Evolutionary conservation across 1,139 yeast species (phyloP), one percentile per base, ranked within the genome.

Genomic region (Candida pseudoviswanathii): DNA sequence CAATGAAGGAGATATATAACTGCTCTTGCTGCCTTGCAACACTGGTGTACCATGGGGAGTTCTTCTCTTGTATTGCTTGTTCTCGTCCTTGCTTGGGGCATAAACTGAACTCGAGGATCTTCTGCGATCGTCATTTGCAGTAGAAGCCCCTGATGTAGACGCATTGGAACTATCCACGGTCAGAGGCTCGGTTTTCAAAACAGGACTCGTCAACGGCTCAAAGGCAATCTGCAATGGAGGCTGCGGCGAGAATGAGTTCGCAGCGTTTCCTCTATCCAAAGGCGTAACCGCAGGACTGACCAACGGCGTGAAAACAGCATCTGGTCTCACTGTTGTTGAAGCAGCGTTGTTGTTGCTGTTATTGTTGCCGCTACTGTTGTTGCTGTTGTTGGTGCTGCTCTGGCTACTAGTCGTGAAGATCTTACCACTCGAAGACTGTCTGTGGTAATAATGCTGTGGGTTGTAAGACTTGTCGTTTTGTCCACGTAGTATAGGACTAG

Each of bases 201-300:
- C 88, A 0, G 92, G 91, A 1, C 89, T 84, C 2, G 89, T 82
- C 53, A 85, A 56, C 43, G 82, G 73, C 69, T 79, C 74, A 59
- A 76, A 67, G 50, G 73, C 56, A 31, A 73, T 61, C 46, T 64
- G 71, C 7, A 67, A 64, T 1, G 78, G 74, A 8, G 66, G 61
- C 58, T 54, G 57, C 3, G 44, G 47, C 2, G 44, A 38, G 62
- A 52, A 70, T 4, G 48, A 36, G 21, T 41, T 24, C 3, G 46
- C 46, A 8, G 40, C 33, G 7, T 52, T 51, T 9, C 51, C 51
- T 40, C 50, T 58, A 34, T 84, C 90, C 57, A 80, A 61, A 0
- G 92, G 91, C 1, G 89, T 82, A 25, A 80, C 84, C 3, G 87
- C 86, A 0, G 96, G 96, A 2, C 91, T 85, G 9, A 86, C 81